Base-by-base conservation (phyloP, 495 filamentous ascomycete genomes). In the Pseudoneurospora amorphoporcata region DNA sequence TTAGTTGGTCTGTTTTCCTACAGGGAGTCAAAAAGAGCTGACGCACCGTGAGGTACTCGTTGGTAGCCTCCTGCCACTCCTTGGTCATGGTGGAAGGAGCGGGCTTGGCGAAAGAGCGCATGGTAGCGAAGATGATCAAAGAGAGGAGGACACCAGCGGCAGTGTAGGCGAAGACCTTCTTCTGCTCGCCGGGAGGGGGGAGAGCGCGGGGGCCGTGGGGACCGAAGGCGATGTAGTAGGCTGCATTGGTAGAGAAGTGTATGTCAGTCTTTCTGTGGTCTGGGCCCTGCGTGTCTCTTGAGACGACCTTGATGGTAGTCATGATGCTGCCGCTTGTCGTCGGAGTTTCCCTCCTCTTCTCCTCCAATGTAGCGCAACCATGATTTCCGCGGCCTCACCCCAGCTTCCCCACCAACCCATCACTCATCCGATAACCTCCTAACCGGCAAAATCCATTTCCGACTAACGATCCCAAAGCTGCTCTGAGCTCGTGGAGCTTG, bases 181-280 rank as follows among this genome's bases (percentile, higher is more conserved):
- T 86, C 79, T 84, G 85, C 87, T 98, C 95, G 71, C 91, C 95
- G 69, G 95, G 90, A 71, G 95, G 92, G 71, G 91, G 79, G 40
- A 87, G 82, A 45, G 94, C 87, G 70, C 95, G 94, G 72, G 95
- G 95, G 72, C 95, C 95, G 83, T 98, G 96, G 74, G 93, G 87
- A 70, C 95, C 95, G 81, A 99, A 99, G 75, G 95, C 94, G 78
- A 98, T 97, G 90, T 91, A 99, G 91, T 98, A 99, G 76, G 95
- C 95, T 99, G 81, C 80, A 40, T 71, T 69, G 53, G 29, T 72
- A 72, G 73, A 71, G 61, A 68, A 68, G 65, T 35, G 47, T 68
- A 41, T 45, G 69, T 73, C 47, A 23, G 69, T 42, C 73, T 14
- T 70, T 39, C 39, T 43, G 37, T 32, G 61, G 41, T 75, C 65